Conservation (phyloP, 148 eudicot genomes). For the Rhododendron kiyosumense region DNA sequence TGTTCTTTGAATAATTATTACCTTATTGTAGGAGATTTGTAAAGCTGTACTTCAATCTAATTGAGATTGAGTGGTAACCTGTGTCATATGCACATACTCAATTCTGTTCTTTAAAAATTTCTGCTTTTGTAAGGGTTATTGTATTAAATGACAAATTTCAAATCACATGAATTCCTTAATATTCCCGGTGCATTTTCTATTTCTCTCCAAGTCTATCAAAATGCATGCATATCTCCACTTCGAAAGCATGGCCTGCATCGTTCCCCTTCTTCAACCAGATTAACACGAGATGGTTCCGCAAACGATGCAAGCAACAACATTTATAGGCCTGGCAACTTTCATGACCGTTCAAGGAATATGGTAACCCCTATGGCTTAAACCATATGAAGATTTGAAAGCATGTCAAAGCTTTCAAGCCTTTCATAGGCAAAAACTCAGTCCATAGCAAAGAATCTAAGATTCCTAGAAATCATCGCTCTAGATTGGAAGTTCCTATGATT, state of each 20-base stretch:
- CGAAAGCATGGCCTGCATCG: background rate
- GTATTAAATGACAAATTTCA: background rate
- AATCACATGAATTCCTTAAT: background rate
- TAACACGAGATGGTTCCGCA: background rate
- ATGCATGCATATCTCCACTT: background rate
- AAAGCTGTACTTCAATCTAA: background rate
- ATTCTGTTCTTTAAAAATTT: background rate
- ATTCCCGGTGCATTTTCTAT: background rate
- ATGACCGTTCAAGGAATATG: background rate
- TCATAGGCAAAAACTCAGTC: background rate
- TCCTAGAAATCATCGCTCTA: background rate
- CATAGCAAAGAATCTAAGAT: background rate
- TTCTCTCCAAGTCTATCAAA: background rate
- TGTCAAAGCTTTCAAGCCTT: no score
- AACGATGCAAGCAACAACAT: background rate
- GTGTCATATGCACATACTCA: background rate
- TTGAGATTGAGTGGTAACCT: background rate
- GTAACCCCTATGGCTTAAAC: background rate
- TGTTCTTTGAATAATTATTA: background rate
- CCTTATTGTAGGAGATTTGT: background rate
- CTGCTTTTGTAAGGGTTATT: background rate
- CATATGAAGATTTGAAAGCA: background rate
- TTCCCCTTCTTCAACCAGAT: background rate
- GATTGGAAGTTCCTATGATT: background rate
- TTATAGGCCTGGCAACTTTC: background rate